Evolutionary conservation across 192 early-diverging fungal genomes (phyloP).

Genomic region (Coemansia sp.): DNA sequence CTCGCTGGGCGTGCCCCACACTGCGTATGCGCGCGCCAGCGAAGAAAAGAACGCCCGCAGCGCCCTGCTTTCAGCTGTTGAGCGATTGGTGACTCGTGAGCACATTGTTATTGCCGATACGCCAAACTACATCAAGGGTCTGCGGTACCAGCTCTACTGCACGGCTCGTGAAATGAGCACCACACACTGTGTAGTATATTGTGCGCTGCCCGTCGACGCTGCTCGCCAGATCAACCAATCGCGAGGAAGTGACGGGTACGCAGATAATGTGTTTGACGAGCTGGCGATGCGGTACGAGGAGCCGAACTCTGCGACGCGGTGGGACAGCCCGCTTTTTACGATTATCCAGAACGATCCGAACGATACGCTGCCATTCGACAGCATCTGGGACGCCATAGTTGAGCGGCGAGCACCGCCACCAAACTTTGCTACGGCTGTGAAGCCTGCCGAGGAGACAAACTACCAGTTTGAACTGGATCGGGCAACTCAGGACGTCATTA

Average conservation of each 20-base stretch:
- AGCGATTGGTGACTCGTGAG: conserved; percentile 79
- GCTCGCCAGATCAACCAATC: conserved; percentile 60
- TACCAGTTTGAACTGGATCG: conserved; percentile 90
- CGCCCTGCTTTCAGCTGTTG: conserved; percentile 83
- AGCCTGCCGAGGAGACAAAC: conserved; percentile 87
- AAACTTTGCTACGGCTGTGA: conserved; percentile 85
- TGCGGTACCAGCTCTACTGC: conserved; percentile 95
- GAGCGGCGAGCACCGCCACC: conserved; percentile 72
- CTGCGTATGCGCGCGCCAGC: conserved; percentile 59
- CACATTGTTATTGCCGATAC: conserved; percentile 87
- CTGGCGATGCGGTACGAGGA: conserved; percentile 91
- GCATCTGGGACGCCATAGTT: conserved; percentile 77
- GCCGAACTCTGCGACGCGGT: conserved; percentile 82
- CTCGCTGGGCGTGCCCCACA: conserved; percentile 59
- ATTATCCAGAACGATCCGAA: conserved; percentile 69
- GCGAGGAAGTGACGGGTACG: conserved; percentile 52
- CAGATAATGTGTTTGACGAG: conserved; percentile 63
- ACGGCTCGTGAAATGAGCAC: conserved; percentile 81
- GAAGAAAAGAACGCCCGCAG: conserved; percentile 92
- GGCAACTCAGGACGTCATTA: conserved; percentile 75
- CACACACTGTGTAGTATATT: conserved; percentile 81
- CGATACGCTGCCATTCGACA: conserved; percentile 57
- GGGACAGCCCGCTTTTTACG: conserved; percentile 97
- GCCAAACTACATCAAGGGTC: conserved; percentile 99
- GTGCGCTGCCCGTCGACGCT: conserved; percentile 57